Percentiles rank a stretch among this genome's conserved stretches.
Conservation (phyloP, 2,329 filamentous ascomycete genomes). For the Coleophoma cylindrospora region DNA sequence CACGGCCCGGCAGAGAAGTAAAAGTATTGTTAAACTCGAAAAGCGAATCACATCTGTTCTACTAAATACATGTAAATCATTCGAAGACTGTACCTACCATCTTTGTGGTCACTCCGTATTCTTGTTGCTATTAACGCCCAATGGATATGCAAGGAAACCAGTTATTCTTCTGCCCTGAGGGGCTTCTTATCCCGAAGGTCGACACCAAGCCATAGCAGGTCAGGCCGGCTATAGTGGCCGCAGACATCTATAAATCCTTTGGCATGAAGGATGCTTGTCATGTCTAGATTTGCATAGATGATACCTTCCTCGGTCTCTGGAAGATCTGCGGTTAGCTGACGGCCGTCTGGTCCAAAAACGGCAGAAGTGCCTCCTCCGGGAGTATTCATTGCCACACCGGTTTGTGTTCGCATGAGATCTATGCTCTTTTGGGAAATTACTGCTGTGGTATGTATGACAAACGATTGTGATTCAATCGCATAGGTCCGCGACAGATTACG, state of each 20-base stretch:
- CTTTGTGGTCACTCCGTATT: too few relatives aligned
- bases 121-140: too few relatives aligned
- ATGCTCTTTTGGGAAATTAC: constrained; percentile 45
- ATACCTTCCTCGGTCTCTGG: constrained; percentile 48
- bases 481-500: constrained; percentile 50
- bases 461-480: constrained; percentile 51
- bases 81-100: too few relatives aligned
- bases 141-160: too few relatives aligned
- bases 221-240: constrained; percentile 15
- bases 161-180: not conserved
- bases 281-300: constrained; percentile 35
- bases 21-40: too few relatives aligned
- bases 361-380: constrained; percentile 41
- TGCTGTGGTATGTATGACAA: constrained; percentile 49
- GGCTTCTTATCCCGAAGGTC: constrained; percentile 10
- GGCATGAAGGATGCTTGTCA: constrained; percentile 9
- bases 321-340: constrained; percentile 30
- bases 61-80: too few relatives aligned
- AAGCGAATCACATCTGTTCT: too few relatives aligned
- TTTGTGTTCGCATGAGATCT: constrained; percentile 21
- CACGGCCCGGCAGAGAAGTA: too few relatives aligned
- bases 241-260: constrained; percentile 16
- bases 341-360: constrained; percentile 49
- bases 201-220: constrained; percentile 17
- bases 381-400: constrained; percentile 33